Base-by-base conservation (phyloP, 345 rosid species). In the Triadica sebifera region DNA sequence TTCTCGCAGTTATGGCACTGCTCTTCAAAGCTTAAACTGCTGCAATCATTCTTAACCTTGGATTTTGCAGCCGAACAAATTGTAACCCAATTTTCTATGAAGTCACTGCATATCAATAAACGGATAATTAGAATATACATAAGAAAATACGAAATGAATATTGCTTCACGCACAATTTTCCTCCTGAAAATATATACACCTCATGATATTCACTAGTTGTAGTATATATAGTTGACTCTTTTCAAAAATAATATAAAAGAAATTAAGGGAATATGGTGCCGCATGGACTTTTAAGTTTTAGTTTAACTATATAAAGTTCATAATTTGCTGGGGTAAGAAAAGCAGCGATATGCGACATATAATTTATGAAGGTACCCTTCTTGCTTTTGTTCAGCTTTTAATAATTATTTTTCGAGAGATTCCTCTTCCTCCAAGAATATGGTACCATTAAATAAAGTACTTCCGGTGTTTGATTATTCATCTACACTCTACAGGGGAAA, bases 81-180 rank as follows among this genome's bases (percentile, higher is more conserved):
- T 57, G 84, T 79, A 72, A 95, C 89, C 99, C 98, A 95, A 29
- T 90, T 66, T 70, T 91, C 99, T 34, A 95, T 93, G 80, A 95
- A 95, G 5, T 95, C 96, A 45, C 99, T 95, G 87, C 53, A 79
- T 53, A 69, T 65, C 43, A 5, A 73, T 3, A 63, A 73, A 19
- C 3, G 7, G 49, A 47, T 39, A 24, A 24, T 13, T 29, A 53
- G n/a, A 60, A 16, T 38, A 41, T 57, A 17, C 6, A 38, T 6
- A 38, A 24, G 17, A n/a, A n/a, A n/a, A n/a, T n/a, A n/a, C n/a
- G 67, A 39, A 41, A 13, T 29, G 43, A 38, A 6, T 61, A 61
- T 37, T 11, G 20, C 5, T 61, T 34, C n/a, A n/a, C n/a, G n/a
- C n/a, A n/a, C n/a, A n/a, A n/a, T n/a, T n/a, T n/a, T n/a, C n/a